Evolutionary conservation across 331 rosid species (phyloP), one percentile per base, ranked within the genome.

Genomic region (Arachis monticola): DNA sequence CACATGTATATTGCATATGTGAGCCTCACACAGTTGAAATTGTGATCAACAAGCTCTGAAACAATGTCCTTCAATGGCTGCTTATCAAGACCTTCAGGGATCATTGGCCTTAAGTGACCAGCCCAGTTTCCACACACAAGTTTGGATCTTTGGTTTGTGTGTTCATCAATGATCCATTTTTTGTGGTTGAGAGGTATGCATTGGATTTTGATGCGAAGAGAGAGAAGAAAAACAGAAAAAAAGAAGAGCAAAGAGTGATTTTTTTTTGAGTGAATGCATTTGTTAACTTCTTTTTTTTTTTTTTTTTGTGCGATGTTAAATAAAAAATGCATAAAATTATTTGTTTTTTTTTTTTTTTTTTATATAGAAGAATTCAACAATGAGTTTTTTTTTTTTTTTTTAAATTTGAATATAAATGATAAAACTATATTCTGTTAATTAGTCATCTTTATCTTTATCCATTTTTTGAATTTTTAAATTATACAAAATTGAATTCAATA

Each of bases 1-100:
- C 87, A 84, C 87, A 84, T 80, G 76, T 84, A 70, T 5, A 77
- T 84, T 17, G 87, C 85, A 42, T 84, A 69, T 0, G 85, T 84
- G 42, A 84, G 78, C 10, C 87, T 70, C 1, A 84, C 85, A 9
- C 87, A 84, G 30, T 74, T 84, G 73, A 84, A 84, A 0, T 64
- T 70, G 57, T 45, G 38, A 0, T 77, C 50, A 2, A 69, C 87
- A 1, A 74, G 10, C 45, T 80, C 56, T 5, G 3, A 8, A 42
- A 77, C 83, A 8, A 84, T 10, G 0, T 69, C 76, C 69, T 69
- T 84, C 70, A 84, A 35, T 0, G 85, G 79, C 32, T 60, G 61
- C 67, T 10, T 27, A 64, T 80, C 76, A 9, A 84, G 80, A 0
- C 87, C 87, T 55, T 84, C 87, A 0, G 87, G 85, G 7, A 81